These are phyloP conservation scores for Pulveroboletus sp. DNA, from an alignment of 768 basidiomycete species.

Conservation along the genomic window DNA sequence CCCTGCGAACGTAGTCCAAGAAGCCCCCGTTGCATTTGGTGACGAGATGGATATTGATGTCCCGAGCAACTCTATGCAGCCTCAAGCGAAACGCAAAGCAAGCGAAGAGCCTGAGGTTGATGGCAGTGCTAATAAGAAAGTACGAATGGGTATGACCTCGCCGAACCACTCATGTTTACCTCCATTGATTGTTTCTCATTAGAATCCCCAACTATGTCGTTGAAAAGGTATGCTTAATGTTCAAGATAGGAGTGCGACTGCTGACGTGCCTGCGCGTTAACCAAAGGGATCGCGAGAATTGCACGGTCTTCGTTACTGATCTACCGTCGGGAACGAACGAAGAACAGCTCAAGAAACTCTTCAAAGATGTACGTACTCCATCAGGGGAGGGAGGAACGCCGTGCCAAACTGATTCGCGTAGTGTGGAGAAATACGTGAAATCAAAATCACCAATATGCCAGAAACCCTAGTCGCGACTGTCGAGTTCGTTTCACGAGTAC, in stretches of 20 bases:
- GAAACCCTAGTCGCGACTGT: slow-evolving; percentile 73
- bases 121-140: slow-evolving; percentile 56
- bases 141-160: slow-evolving; percentile 49
- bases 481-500: slow-evolving; percentile 69
- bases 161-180: background rate
- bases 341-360: slow-evolving; percentile 64
- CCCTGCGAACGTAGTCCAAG: slow-evolving; percentile 7
- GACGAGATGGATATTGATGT: slow-evolving; percentile 43
- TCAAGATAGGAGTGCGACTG: too few species aligned
- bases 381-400: background rate
- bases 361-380: slow-evolving; percentile 70
- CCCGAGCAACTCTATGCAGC: slow-evolving; percentile 30
- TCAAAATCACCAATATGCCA: slow-evolving; percentile 66
- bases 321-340: slow-evolving; percentile 55
- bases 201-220: slow-evolving; percentile 45
- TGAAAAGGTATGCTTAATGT: slow-evolving; percentile 52
- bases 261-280: too few species aligned
- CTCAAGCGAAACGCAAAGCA: slow-evolving; percentile 59
- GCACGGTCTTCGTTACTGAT: slow-evolving; percentile 83
- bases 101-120: slow-evolving; percentile 43
- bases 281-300: slow-evolving; percentile 88
- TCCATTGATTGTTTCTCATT: background rate
- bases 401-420: slow-evolving; percentile 33
- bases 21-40: background rate
- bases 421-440: slow-evolving; percentile 86